Conservation (phyloP, 352 stramenopile species). For the Phytophthora tubulina region DNA sequence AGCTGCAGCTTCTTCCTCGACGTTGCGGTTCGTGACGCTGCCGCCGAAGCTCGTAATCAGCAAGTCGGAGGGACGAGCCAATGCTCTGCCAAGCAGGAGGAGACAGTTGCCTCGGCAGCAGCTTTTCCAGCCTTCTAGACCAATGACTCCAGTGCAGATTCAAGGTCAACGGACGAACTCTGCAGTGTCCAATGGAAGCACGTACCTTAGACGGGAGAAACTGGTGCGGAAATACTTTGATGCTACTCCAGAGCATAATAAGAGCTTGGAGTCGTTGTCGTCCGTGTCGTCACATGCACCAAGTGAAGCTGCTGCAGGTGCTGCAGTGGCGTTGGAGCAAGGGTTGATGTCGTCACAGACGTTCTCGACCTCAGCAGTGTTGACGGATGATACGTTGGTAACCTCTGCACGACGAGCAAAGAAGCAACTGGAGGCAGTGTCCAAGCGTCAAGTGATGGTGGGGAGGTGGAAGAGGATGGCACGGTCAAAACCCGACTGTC, state of each 20-base stretch:
- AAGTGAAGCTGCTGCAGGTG: slow-evolving; percentile 22
- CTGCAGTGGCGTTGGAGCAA: slow-evolving; percentile 37
- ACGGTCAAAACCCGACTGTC: slow-evolving; percentile 45
- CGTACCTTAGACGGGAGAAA: slow-evolving; percentile 15
- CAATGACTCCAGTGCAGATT: slow-evolving; percentile 1
- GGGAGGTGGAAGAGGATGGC: slow-evolving; percentile 58
- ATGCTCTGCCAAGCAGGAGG: slow-evolving; percentile 26
- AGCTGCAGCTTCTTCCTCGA: not conserved
- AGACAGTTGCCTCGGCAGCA: slow-evolving; percentile 21
- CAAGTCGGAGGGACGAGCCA: slow-evolving; percentile 33
- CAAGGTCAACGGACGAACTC: slow-evolving; percentile 1
- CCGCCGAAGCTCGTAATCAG: slow-evolving; percentile 34
- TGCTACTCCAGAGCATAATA: slow-evolving; percentile 12
- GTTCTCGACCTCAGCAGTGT: slow-evolving; percentile 39
- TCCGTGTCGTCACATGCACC: slow-evolving; percentile 34
- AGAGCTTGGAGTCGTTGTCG: slow-evolving; percentile 22
- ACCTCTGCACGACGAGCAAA: slow-evolving; percentile 49
- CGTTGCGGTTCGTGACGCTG: slow-evolving; percentile 23
- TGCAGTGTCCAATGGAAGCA: not conserved
- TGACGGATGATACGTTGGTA: slow-evolving; percentile 50
- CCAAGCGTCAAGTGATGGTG: slow-evolving; percentile 55
- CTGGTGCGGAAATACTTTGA: slow-evolving; percentile 16
- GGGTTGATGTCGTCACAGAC: slow-evolving; percentile 45
- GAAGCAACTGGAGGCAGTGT: slow-evolving; percentile 53
- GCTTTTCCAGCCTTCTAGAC: slow-evolving; percentile 4